Conservation (phyloP, 208 protist species). For the Acanthamoeba castellanii region DNA sequence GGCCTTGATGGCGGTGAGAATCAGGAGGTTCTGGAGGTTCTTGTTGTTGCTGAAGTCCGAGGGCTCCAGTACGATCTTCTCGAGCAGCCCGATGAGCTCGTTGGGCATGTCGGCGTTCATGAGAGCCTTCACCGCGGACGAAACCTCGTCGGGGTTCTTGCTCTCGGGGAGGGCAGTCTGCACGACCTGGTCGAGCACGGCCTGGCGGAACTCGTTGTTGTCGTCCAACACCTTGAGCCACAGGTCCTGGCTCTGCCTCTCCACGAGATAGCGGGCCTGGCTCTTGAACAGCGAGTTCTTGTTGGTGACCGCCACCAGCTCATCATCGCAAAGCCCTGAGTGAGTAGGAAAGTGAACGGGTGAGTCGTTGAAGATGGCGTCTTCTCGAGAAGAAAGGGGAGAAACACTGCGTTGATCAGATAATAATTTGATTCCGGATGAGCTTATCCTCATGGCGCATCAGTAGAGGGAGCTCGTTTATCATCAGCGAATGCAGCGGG, state of each 20-base stretch:
- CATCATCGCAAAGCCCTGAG: slow-evolving; percentile 95
- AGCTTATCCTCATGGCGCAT: slow-evolving; percentile 72
- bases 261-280: slow-evolving; percentile 97
- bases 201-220: slow-evolving; percentile 94
- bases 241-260: slow-evolving; percentile 97
- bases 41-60: slow-evolving; percentile 97
- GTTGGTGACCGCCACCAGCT: slow-evolving; percentile 98
- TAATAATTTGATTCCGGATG: slow-evolving; percentile 59
- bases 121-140: slow-evolving; percentile 98
- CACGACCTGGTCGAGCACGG: slow-evolving; percentile 98
- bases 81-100: slow-evolving; percentile 99
- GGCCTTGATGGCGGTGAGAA: slow-evolving; percentile 99
- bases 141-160: slow-evolving; percentile 98
- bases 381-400: background rate
- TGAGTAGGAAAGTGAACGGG: background rate
- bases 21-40: slow-evolving; percentile 99
- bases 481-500: background rate
- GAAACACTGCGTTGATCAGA: background rate
- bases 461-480: slow-evolving; percentile 70
- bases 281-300: slow-evolving; percentile 96
- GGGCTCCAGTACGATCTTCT: slow-evolving; percentile 99
- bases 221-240: slow-evolving; percentile 97
- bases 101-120: slow-evolving; percentile 99
- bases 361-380: background rate
- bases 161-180: slow-evolving; percentile 98